A percentile compares a stretch with the other conserved stretches of the same genome.
Conservation (phyloP, 805 yeast genomes). For the Kodamaea fukazawae region DNA sequence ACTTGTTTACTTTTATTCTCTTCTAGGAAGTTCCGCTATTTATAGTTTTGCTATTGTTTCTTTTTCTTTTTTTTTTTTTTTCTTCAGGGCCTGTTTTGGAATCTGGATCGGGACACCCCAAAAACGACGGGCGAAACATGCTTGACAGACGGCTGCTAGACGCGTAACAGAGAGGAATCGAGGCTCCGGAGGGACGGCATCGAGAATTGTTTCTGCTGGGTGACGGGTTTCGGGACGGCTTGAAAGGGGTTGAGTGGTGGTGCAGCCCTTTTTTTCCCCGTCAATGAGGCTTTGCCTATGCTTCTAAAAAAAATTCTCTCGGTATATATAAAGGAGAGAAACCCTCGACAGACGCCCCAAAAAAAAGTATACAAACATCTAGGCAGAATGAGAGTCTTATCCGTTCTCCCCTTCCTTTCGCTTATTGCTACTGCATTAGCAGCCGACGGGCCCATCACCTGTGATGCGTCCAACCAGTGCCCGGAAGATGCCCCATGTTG, state of each 20-base stretch:
- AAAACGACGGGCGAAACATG: background rate
- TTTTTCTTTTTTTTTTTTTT: too few relatives aligned
- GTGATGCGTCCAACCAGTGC: slow-evolving; percentile 57
- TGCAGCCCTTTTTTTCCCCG: background rate
- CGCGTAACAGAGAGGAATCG: too few relatives aligned
- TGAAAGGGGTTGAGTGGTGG: too few relatives aligned
- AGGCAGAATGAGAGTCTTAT: background rate
- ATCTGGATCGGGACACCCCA: background rate
- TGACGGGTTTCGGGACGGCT: too few relatives aligned
- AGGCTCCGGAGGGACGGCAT: too few relatives aligned
- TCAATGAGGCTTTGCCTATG: background rate
- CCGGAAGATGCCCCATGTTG: slow-evolving; percentile 87
- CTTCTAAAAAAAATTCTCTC: background rate
- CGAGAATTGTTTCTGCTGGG: too few relatives aligned
- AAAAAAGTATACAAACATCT: background rate
- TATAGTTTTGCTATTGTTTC: too few relatives aligned
- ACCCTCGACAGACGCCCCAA: background rate
- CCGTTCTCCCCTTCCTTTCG: slow-evolving; percentile 5
- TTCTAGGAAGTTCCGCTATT: too few relatives aligned
- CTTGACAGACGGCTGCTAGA: too few relatives aligned
- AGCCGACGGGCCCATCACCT: slow-evolving; percentile 25
- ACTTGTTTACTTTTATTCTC: too few relatives aligned
- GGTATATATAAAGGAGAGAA: too few relatives aligned
- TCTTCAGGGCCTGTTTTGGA: slow-evolving; percentile 2
- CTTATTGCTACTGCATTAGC: slow-evolving; percentile 3